phyloP scores from a whole-genome alignment of 208 protist species.

The Crithidia brevicula region DNA sequence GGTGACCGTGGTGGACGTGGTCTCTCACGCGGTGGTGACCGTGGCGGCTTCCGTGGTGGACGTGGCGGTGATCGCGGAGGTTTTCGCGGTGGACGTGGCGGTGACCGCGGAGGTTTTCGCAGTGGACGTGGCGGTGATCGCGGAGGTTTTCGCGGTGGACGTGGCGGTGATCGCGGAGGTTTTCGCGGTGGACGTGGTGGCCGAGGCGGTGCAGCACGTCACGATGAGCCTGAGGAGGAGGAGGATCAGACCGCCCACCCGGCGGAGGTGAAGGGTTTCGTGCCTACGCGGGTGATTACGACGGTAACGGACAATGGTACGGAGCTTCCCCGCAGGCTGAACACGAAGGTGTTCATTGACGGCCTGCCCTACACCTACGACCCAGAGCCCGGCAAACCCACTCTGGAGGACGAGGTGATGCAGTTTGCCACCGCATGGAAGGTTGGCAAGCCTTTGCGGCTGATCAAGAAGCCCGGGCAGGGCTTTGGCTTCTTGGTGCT shows the following conservation, averaged over 20 bases:
- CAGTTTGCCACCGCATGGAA: conserved; percentile 87
- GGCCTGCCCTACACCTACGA: conserved; percentile 85
- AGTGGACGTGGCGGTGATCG: conserved; percentile 13
- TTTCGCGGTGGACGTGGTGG: conserved; percentile 18
- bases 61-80: conserved; percentile 3
- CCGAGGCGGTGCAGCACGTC: not conserved
- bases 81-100: conserved; percentile 7
- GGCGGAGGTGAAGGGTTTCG: conserved; percentile 1
- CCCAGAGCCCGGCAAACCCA: conserved; percentile 48
- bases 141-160: conserved; percentile 2
- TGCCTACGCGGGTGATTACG: conserved; percentile 55
- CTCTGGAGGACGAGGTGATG: conserved; percentile 83
- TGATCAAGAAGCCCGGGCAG: conserved; percentile 91
- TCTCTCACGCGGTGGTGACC: conserved; percentile 3
- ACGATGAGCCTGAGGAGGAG: conserved; percentile 2
- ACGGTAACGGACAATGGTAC: conserved; percentile 71
- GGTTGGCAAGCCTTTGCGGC: conserved; percentile 81
- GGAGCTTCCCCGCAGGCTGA: conserved; percentile 83
- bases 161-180: conserved; percentile 1
- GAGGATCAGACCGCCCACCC: not conserved
- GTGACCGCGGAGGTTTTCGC: conserved; percentile 9
- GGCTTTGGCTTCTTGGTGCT: conserved; percentile 92
- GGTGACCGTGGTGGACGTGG: conserved; percentile 11
- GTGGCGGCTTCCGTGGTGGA: conserved; percentile 6
- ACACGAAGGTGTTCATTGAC: conserved; percentile 92